Base-by-base conservation (phyloP, 768 basidiomycete genomes). In the Trametes punicea region DNA sequence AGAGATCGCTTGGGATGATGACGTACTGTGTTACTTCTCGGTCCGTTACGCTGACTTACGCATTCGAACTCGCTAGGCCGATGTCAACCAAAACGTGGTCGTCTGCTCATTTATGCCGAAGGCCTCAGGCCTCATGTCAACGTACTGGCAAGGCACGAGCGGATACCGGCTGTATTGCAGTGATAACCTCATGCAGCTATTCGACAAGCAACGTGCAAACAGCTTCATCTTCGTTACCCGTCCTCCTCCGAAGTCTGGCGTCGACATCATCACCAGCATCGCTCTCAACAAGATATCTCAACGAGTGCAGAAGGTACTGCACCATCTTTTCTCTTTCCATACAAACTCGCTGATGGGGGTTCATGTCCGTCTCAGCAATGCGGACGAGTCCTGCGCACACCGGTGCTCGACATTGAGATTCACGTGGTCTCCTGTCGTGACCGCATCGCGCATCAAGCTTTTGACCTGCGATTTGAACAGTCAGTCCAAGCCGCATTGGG, bases 341-440 rank as follows among this genome's bases (percentile, higher is more conserved):
- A 18, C 2, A 31, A 25, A 21, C 5, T 13, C 9, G 6, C 18
- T 51, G 21, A 18, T 25, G 31, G 1, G 20, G 6, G n/a, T n/a
- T n/a, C n/a, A n/a, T n/a, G 3, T 18, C 23, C 15, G 34, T 18
- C 21, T 18, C 39, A 87, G 85, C 84, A 85, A 81, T 64, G 84
- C 10, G 85, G 85, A 4, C 70, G 81, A 36, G 65, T 87, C 23
- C 74, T 80, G 45, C 76, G 79, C 33, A 70, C 77, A 0, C 77
- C 82, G 0, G 75, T 84, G 0, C 69, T 70, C 10, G 74, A 73
- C 6, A 76, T 86, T 33, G 85, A 87, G 58, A 74, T 87, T 7
- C 85, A 87, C 64, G 85, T 87, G 4, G 79, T 87, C 9, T 87
- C 85, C 0, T 85, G 86, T 63, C 72, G 84, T 11, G 85, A 87